Conservation (phyloP, 83 land plant species). For the Larix sibirica region DNA sequence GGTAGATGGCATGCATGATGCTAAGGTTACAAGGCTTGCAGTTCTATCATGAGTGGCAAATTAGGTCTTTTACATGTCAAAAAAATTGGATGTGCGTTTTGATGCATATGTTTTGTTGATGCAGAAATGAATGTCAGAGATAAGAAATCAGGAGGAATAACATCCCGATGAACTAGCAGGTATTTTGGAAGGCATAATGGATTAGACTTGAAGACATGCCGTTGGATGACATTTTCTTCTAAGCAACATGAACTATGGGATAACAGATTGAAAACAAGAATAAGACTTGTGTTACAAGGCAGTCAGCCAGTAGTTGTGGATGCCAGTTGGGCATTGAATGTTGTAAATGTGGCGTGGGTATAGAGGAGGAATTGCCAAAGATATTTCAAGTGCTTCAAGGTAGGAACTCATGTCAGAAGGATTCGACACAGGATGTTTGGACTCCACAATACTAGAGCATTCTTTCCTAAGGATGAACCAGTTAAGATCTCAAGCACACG, state of each 20-base stretch:
- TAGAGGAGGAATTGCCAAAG: not conserved
- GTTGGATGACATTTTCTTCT: not conserved
- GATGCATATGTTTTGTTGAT: not conserved
- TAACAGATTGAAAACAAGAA: not conserved
- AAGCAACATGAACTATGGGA: not conserved
- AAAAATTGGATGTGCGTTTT: not conserved
- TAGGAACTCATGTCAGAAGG: conserved; percentile 12
- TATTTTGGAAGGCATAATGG: not conserved
- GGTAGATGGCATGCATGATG: too few species aligned
- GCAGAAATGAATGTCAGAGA: not conserved
- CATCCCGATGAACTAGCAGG: not conserved
- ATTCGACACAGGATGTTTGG: conserved; percentile 14
- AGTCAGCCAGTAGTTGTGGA: not conserved
- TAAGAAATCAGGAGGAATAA: not conserved
- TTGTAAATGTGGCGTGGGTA: not conserved
- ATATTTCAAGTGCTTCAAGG: not conserved
- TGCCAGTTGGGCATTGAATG: not conserved
- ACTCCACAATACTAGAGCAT: conserved; percentile 12
- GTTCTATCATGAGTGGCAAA: too few species aligned
- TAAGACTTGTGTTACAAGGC: not conserved
- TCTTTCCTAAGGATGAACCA: conserved; percentile 12
- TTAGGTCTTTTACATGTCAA: too few species aligned
- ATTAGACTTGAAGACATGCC: not conserved
- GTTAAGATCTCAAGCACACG: conserved; percentile 12
- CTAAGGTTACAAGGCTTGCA: too few species aligned